phyloP scores from a whole-genome alignment of 2,329 filamentous ascomycete genomes.

The Cladophialophora bantiana region DNA sequence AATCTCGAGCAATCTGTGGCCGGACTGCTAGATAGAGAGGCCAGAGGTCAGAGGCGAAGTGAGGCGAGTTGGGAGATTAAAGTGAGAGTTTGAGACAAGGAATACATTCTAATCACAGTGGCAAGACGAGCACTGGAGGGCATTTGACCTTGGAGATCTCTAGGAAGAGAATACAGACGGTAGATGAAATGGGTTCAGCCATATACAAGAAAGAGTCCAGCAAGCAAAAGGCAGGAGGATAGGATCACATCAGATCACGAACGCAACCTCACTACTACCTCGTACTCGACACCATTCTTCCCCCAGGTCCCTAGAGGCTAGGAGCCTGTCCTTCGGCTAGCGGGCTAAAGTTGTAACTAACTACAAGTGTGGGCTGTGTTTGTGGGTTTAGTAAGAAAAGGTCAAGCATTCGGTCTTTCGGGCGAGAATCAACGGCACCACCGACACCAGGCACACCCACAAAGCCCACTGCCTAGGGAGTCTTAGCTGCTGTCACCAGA shows the following conservation, averaged over 20 bases:
- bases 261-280: not conserved
- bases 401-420: slow-evolving; percentile 2
- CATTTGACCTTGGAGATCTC: not conserved
- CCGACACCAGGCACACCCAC: too few relatives aligned
- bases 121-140: not conserved
- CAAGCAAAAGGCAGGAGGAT: slow-evolving; percentile 4
- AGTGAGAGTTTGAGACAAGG: not conserved
- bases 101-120: not conserved
- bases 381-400: slow-evolving; percentile 2
- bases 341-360: not conserved
- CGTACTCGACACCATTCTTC: not conserved
- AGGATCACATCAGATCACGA: slow-evolving; percentile 3
- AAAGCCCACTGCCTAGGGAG: too few relatives aligned
- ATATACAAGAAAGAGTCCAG: not conserved
- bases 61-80: not conserved
- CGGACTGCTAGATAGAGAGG: not conserved
- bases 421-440: not conserved
- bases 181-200: not conserved
- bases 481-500: slow-evolving; percentile 1
- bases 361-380: not conserved
- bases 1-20: not conserved
- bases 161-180: not conserved
- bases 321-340: slow-evolving; percentile 1
- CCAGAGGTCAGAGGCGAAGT: not conserved
- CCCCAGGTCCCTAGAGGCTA: not conserved